These are phyloP conservation scores for Trametes hirsuta DNA, from an alignment of 1,284 basidiomycete genomes.

Conservation along the genomic window DNA sequence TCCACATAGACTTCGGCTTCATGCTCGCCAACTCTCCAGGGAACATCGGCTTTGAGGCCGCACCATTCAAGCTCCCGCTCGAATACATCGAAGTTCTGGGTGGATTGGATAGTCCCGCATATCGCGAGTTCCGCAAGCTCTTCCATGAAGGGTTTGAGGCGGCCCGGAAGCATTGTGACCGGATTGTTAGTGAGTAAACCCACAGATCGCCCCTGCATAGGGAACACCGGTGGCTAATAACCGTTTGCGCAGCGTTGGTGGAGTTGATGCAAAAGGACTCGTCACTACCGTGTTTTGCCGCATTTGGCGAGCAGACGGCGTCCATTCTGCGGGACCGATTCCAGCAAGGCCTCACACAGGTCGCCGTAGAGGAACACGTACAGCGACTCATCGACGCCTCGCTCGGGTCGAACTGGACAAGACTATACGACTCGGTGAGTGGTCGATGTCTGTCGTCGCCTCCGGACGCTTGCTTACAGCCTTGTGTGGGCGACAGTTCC, in stretches of 20 bases:
- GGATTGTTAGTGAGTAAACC: conserved; percentile 82
- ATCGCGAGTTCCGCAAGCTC: conserved; percentile 83
- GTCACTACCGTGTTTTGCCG: conserved; percentile 88
- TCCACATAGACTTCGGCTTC: conserved; percentile 99
- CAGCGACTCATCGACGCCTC: conserved; percentile 88
- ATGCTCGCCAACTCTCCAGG: conserved; percentile 97
- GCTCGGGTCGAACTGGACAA: conserved; percentile 90
- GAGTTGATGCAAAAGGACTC: conserved; percentile 99
- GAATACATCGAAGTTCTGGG: conserved; percentile 98
- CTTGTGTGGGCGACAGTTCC: conserved; percentile 48
- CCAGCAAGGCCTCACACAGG: conserved; percentile 87
- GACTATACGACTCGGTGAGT: conserved; percentile 88
- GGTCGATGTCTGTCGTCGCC: neutral
- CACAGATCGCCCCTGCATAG: neutral
- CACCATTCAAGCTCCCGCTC: conserved; percentile 94
- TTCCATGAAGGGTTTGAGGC: conserved; percentile 95
- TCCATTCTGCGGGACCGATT: conserved; percentile 90
- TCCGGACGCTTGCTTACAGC: conserved; percentile 1
- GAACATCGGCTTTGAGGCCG: conserved; percentile 97
- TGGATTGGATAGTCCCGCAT: conserved; percentile 79
- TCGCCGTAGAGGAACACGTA: conserved; percentile 87
- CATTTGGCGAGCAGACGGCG: conserved; percentile 91
- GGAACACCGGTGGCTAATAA: neutral
- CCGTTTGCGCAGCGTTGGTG: conserved; percentile 68
- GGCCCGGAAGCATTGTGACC: conserved; percentile 94